Conservation (phyloP, 176 grass and related monocot species). For the Bothriochloa decipiens region DNA sequence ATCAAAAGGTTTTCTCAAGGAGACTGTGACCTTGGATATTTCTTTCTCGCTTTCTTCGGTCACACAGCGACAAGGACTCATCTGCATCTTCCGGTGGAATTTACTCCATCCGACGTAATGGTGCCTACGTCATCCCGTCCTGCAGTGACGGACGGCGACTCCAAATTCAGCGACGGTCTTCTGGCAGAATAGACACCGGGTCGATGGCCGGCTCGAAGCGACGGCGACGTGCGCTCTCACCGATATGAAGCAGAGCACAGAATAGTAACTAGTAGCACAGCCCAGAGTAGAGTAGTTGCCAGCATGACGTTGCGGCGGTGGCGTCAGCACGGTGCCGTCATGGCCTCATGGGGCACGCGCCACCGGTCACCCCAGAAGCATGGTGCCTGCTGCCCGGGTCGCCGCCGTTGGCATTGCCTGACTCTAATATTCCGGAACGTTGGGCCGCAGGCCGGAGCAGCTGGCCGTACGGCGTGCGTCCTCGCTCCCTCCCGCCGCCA, state of each 20-base stretch:
- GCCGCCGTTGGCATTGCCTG: not conserved
- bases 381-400: not conserved
- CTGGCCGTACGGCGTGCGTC: not conserved
- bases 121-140: not conserved
- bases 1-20: not conserved
- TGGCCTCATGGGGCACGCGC: too few relatives aligned
- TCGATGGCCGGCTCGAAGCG: not conserved
- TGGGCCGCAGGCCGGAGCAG: not conserved
- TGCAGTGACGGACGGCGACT: not conserved
- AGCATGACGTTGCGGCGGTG: not conserved
- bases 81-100: not conserved
- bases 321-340: not conserved
- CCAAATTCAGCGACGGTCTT: not conserved
- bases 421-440: not conserved
- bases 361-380: not conserved
- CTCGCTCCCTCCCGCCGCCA: too few relatives aligned
- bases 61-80: not conserved
- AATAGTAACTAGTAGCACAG: not conserved
- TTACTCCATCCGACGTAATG: not conserved
- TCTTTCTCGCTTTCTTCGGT: not conserved
- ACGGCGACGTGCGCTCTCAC: not conserved
- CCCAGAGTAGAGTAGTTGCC: not conserved
- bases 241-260: not conserved
- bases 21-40: not conserved
- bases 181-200: not conserved